Percentiles rank a stretch among this genome's conserved stretches.
These are phyloP conservation scores for Dunaliella primolecta DNA, from an alignment of 139 green algal genomes.

Conservation along the genomic window DNA sequence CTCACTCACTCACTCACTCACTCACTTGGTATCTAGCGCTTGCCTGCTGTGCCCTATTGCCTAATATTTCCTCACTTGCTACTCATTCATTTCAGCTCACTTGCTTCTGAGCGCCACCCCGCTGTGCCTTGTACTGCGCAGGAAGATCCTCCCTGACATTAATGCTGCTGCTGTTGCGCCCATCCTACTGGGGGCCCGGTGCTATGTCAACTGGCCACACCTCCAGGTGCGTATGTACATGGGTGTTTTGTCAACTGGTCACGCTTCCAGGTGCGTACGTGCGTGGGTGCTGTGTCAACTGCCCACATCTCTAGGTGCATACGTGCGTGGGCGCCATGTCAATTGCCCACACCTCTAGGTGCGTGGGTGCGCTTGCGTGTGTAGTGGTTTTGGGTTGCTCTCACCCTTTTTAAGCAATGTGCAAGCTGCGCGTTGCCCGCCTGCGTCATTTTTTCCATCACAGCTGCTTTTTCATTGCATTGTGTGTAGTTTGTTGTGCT, in stretches of 20 bases:
- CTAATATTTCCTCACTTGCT: no score
- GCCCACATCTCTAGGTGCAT: conserved; percentile 79
- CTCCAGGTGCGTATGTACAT: conserved; percentile 50
- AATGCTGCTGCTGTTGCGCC: conserved; percentile 12
- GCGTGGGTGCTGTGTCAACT: conserved; percentile 74
- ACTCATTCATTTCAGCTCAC: no score
- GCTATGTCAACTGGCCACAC: conserved; percentile 88
- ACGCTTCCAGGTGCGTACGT: not conserved
- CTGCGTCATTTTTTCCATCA: no score
- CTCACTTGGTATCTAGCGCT: no score
- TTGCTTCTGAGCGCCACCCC: no score
- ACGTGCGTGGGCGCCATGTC: conserved; percentile 1
- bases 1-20: no score
- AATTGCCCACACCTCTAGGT: not conserved
- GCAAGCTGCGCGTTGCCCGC: no score
- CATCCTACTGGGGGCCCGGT: conserved; percentile 60
- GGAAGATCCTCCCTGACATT: not conserved
- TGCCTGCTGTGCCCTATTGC: no score
- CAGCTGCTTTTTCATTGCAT: no score
- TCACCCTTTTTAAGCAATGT: not conserved
- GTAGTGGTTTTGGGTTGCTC: not conserved
- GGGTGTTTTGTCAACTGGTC: conserved; percentile 10
- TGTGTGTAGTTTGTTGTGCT: no score
- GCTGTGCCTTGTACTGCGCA: not conserved
- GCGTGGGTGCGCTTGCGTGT: not conserved